Conservation (phyloP, 75 land plant species). For the Chamaecyparis obtusa region DNA sequence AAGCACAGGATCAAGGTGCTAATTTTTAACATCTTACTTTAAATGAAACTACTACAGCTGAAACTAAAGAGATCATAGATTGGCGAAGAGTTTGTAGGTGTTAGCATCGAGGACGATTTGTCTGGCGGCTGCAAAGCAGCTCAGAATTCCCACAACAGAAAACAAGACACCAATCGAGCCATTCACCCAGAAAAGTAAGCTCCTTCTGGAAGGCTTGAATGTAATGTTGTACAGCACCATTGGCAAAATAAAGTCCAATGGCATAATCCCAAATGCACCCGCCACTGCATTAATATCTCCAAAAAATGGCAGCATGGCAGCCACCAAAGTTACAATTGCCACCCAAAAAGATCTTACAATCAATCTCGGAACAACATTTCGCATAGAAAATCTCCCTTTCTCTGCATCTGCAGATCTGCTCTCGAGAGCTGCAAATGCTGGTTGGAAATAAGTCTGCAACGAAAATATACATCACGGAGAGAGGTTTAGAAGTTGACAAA, state of each 20-base stretch:
- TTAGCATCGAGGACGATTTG: conserved; percentile 69
- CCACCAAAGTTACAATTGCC: conserved; percentile 41
- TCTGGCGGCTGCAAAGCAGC: conserved; percentile 52
- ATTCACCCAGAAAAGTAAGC: conserved; percentile 48
- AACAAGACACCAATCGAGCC: conserved; percentile 37
- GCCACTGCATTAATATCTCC: conserved; percentile 71
- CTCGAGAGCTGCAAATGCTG: conserved; percentile 68
- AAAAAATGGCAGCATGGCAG: conserved; percentile 89
- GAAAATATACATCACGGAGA: no score
- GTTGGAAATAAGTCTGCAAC: conserved; percentile 77
- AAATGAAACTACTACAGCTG: background rate
- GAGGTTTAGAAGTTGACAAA: no score
- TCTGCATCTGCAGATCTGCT: conserved; percentile 34
- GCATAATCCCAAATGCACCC: conserved; percentile 79
- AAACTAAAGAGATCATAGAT: conserved; percentile 18
- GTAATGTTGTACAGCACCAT: conserved; percentile 56
- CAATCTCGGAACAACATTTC: conserved; percentile 63
- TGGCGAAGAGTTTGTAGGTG: conserved; percentile 56
- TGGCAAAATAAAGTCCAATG: conserved; percentile 73
- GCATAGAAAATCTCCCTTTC: conserved; percentile 39
- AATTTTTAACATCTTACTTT: no score
- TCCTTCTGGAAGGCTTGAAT: conserved; percentile 44
- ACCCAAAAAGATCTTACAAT: conserved; percentile 38
- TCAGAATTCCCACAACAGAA: conserved; percentile 33
- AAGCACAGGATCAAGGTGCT: no score